A percentile compares a stretch with the other conserved stretches of the same genome.
These are phyloP conservation scores for Diaporthe helianthi DNA, from an alignment of 2,329 filamentous ascomycete species.

Conservation along the genomic window DNA sequence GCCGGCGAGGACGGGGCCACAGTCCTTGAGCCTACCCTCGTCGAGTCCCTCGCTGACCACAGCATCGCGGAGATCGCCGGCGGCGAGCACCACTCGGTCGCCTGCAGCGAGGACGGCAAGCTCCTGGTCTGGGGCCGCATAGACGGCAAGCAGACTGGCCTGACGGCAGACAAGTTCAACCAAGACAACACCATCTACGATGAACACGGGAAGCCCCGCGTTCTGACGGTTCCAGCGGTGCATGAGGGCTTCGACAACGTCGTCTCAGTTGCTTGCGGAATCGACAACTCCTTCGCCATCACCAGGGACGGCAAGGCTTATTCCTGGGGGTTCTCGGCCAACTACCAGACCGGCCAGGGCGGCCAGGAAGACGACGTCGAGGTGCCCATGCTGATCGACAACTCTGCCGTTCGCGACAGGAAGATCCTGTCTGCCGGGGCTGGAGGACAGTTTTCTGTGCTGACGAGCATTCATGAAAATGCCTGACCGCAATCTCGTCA, in stretches of 20 bases:
- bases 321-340: conserved; percentile 81
- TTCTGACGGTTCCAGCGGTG: conserved; percentile 70
- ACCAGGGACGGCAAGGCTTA: conserved; percentile 73
- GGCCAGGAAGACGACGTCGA: conserved; percentile 76
- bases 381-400: conserved; percentile 80
- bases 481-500: neutral
- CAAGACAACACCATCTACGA: conserved; percentile 69
- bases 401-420: conserved; percentile 79
- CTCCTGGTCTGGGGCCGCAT: conserved; percentile 68
- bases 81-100: conserved; percentile 75
- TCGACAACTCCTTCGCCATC: conserved; percentile 77
- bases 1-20: conserved; percentile 74
- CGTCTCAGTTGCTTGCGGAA: conserved; percentile 65
- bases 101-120: conserved; percentile 62
- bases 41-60: conserved; percentile 68
- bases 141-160: conserved; percentile 62
- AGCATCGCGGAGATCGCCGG: conserved; percentile 74
- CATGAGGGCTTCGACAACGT: conserved; percentile 65
- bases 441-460: conserved; percentile 82
- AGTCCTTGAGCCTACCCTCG: conserved; percentile 73
- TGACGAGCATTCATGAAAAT: conserved; percentile 54
- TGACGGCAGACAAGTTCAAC: conserved; percentile 62
- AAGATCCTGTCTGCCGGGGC: conserved; percentile 80
- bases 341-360: conserved; percentile 82
- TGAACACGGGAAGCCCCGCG: conserved; percentile 70